Conservation (phyloP, 768 basidiomycete species). For the Trametes cinnabarina region DNA sequence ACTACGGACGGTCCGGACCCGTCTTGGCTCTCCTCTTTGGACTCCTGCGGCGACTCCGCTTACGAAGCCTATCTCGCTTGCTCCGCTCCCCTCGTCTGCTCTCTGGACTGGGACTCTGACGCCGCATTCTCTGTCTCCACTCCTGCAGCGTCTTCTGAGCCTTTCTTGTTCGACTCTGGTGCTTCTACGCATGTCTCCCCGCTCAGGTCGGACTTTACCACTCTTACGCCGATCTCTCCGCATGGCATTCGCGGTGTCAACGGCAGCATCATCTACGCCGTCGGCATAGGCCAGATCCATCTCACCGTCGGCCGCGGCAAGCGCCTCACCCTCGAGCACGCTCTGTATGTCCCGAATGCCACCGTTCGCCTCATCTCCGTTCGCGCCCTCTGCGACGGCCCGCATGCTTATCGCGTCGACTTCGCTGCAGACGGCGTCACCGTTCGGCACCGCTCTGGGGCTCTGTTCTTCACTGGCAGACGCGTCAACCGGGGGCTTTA, state of each 20-base stretch:
- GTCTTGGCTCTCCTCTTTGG: neutral
- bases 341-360: slow-evolving; percentile 7
- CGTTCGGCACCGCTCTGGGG: neutral
- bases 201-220: slow-evolving; percentile 26
- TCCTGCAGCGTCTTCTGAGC: neutral
- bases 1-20: too few species aligned
- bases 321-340: slow-evolving; percentile 10
- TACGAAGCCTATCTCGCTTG: neutral
- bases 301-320: slow-evolving; percentile 19
- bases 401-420: neutral
- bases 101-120: neutral
- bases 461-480: neutral
- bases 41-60: neutral
- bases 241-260: slow-evolving; percentile 30
- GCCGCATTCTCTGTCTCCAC: neutral
- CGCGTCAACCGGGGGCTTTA: neutral
- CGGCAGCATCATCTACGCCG: slow-evolving; percentile 25
- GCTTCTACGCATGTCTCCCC: slow-evolving; percentile 28
- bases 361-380: slow-evolving; percentile 13
- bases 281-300: slow-evolving; percentile 28
- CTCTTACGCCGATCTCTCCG: slow-evolving; percentile 24
- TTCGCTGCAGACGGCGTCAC: neutral
- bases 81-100: neutral
- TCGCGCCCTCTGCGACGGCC: slow-evolving; percentile 6
- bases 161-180: slow-evolving; percentile 13